A percentile compares a stretch with the other conserved stretches of the same genome.
These are phyloP conservation scores for Globisporangium apiculatum DNA, from an alignment of 352 stramenopile genomes.

Conservation along the genomic window DNA sequence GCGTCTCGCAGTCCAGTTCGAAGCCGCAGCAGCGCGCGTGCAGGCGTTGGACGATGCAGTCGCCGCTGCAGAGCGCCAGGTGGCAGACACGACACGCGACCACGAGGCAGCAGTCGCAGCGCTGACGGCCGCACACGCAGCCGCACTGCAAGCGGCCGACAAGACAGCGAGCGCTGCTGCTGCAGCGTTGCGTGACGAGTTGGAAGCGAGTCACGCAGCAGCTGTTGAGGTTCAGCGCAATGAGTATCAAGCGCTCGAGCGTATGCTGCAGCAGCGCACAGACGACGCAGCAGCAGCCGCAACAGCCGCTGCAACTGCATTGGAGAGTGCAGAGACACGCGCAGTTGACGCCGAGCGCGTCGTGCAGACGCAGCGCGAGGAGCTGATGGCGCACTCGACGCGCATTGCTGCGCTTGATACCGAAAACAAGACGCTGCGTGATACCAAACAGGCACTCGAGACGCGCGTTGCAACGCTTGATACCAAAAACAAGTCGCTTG, in stretches of 20 bases:
- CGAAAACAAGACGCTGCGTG: neutral
- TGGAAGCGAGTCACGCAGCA: slow-evolving; percentile 16
- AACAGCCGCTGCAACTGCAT: neutral
- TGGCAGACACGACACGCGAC: neutral
- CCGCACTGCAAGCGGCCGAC: neutral
- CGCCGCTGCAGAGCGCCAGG: no score
- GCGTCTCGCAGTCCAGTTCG: neutral
- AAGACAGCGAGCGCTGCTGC: neutral
- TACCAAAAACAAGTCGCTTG: neutral
- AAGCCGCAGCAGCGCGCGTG: no score
- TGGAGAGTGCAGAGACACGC: no score
- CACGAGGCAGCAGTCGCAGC: neutral
- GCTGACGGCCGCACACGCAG: neutral
- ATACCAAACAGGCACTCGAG: neutral
- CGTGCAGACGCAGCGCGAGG: slow-evolving; percentile 19
- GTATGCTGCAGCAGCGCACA: no score
- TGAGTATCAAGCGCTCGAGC: no score
- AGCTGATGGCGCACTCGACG: slow-evolving; percentile 1
- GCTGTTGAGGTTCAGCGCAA: slow-evolving; percentile 14
- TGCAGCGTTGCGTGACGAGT: no score
- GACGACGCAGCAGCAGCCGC: neutral
- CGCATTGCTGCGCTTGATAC: neutral
- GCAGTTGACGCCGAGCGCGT: slow-evolving; percentile 17
- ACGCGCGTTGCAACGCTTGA: neutral
- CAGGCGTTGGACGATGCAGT: neutral